Percentiles rank a stretch among this genome's conserved stretches.
Conservation (phyloP, 805 yeast genomes). For the Cyberlindnera bimundalis region DNA sequence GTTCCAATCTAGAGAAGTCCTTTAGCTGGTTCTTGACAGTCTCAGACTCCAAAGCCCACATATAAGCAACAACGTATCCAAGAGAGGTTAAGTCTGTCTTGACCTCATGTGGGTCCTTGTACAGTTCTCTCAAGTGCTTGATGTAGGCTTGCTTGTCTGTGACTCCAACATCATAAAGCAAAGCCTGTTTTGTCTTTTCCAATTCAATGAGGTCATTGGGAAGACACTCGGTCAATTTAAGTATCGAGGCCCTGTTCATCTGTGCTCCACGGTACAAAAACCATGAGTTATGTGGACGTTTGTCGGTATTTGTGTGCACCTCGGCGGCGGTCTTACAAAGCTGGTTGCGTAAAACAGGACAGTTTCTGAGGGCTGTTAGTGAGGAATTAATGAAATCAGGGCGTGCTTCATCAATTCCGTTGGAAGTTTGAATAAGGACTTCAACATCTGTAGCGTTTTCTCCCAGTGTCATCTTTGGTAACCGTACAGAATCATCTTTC, state of each 20-base stretch:
- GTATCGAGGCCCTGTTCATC: conserved; percentile 6
- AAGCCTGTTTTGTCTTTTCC: background rate
- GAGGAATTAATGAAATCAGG: background rate
- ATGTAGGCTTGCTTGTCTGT: background rate
- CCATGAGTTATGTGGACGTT: conserved; percentile 13
- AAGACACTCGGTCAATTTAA: conserved; percentile 3
- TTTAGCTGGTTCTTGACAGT: conserved; percentile 1
- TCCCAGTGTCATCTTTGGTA: conserved; percentile 7
- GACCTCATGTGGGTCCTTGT: conserved; percentile 2
- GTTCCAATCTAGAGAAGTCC: conserved; percentile 6
- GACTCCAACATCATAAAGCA: background rate
- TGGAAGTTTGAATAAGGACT: conserved; percentile 8
- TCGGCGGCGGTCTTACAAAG: conserved; percentile 2
- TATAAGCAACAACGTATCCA: conserved; percentile 7
- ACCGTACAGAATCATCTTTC: background rate
- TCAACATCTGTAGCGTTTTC: background rate
- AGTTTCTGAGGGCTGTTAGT: conserved; percentile 1
- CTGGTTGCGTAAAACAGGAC: conserved; percentile 6
- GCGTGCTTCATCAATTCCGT: conserved; percentile 2
- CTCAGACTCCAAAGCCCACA: conserved; percentile 6
- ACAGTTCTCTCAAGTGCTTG: background rate
- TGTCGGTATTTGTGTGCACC: background rate
- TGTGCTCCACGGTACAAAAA: conserved; percentile 10
- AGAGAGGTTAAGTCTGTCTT: conserved; percentile 4
- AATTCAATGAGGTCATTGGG: conserved; percentile 2